Percentiles rank a stretch among this genome's conserved stretches.
Conservation (phyloP, 164 flowering plant genomes). For the Magnolia changhungtana region DNA sequence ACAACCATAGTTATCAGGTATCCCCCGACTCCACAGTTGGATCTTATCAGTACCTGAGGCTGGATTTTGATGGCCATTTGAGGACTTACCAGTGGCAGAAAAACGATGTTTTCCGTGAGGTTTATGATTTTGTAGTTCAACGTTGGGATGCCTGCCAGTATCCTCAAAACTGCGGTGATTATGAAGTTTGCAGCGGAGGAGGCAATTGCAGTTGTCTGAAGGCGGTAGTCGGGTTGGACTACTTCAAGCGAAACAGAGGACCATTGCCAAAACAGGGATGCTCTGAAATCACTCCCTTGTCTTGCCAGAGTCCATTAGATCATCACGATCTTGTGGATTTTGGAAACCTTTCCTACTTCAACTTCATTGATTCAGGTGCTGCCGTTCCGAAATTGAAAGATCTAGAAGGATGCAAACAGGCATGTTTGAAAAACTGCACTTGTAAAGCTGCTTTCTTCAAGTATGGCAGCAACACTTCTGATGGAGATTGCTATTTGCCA, state of each 20-base stretch:
- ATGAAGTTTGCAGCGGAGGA: slow-evolving; percentile 21
- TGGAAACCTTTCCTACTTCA: not conserved
- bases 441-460: slow-evolving; percentile 3
- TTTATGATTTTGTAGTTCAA: slow-evolving; percentile 11
- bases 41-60: slow-evolving; percentile 21
- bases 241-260: slow-evolving; percentile 16
- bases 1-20: not conserved
- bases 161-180: slow-evolving; percentile 24
- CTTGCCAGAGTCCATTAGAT: not conserved
- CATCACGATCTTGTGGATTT: not conserved
- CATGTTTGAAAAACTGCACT: slow-evolving; percentile 1
- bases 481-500: not conserved
- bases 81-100: slow-evolving; percentile 22
- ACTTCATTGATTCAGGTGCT: too few relatives aligned
- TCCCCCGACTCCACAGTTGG: not conserved
- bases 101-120: not conserved
- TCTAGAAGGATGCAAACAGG: not conserved
- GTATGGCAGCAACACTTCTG: not conserved
- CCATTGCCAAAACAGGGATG: not conserved
- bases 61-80: slow-evolving; percentile 31
- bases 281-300: not conserved
- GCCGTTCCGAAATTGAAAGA: not conserved
- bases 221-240: not conserved
- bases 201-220: slow-evolving; percentile 26
- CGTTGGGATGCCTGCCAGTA: slow-evolving; percentile 6